These are phyloP conservation scores for Melastoma malabathricum DNA, from an alignment of 345 rosid species.

Conservation along the genomic window DNA sequence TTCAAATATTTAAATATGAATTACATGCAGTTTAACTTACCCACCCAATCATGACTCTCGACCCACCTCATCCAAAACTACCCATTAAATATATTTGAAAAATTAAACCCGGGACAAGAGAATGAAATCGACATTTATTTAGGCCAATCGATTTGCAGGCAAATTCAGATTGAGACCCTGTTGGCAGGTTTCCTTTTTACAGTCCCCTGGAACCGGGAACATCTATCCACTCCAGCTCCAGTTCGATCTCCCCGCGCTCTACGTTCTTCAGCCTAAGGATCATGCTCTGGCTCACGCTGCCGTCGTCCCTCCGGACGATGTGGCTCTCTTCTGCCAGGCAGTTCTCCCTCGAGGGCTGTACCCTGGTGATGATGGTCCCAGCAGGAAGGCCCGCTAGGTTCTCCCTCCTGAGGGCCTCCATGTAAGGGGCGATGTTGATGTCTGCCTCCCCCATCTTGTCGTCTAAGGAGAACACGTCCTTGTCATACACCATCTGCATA, in stretches of 20 bases:
- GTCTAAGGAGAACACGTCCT: constrained; percentile 6
- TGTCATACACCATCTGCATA: constrained; percentile 14
- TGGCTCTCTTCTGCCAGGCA: constrained; percentile 2
- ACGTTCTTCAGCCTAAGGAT: neutral
- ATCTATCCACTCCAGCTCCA: constrained; percentile 1
- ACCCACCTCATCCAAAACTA: too few species aligned
- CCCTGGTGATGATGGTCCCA: neutral
- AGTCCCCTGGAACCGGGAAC: neutral
- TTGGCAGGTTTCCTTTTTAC: neutral
- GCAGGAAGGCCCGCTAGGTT: neutral
- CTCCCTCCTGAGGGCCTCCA: constrained; percentile 9
- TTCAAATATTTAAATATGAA: too few species aligned
- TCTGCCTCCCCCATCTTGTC: constrained; percentile 16
- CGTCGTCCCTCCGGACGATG: neutral
- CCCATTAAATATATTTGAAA: too few species aligned
- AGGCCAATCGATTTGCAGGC: neutral
- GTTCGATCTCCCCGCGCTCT: neutral
- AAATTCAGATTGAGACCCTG: too few species aligned
- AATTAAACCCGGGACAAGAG: too few species aligned
- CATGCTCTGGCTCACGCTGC: neutral
- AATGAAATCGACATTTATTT: too few species aligned
- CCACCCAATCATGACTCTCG: too few species aligned
- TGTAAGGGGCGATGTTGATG: constrained; percentile 5
- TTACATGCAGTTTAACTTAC: too few species aligned
- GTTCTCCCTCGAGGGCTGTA: constrained; percentile 10